Conservation (phyloP, 2,329 filamentous ascomycete genomes). For the Arachnomyces sp. region DNA sequence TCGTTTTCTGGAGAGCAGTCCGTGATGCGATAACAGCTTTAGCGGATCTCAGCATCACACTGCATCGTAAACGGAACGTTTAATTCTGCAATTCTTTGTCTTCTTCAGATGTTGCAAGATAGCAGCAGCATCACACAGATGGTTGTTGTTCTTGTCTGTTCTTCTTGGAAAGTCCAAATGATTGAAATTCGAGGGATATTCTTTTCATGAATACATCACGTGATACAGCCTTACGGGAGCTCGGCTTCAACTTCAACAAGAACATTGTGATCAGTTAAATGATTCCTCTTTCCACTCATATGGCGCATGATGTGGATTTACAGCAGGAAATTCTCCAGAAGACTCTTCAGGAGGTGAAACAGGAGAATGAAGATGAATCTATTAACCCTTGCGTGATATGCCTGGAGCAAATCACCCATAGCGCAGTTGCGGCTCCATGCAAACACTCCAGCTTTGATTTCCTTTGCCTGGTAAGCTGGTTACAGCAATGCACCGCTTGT, state of each 20-base stretch:
- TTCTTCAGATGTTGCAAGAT: no score
- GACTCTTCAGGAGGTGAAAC: conserved; percentile 38
- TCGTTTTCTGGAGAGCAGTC: conserved; percentile 17
- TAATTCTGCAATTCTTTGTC: no score
- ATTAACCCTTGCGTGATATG: conserved; percentile 74
- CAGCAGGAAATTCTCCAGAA: conserved; percentile 38
- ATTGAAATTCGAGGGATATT: no score
- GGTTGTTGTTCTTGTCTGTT: no score
- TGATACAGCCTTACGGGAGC: no score
- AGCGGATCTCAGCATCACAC: conserved; percentile 26
- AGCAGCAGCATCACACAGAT: no score
- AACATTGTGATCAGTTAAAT: neutral
- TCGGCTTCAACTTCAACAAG: neutral
- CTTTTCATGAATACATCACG: no score
- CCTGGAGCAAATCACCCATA: conserved; percentile 65
- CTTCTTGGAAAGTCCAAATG: no score
- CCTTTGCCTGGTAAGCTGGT: conserved; percentile 74
- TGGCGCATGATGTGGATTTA: conserved; percentile 35
- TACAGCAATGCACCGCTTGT: conserved; percentile 63
- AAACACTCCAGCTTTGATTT: conserved; percentile 78
- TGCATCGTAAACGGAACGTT: neutral
- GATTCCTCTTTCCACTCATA: conserved; percentile 9
- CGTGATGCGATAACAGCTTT: conserved; percentile 28
- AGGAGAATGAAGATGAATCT: conserved; percentile 23
- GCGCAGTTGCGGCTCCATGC: conserved; percentile 67